A percentile compares a stretch with the other conserved stretches of the same genome.
phyloP scores from a whole-genome alignment of 352 stramenopile species.

The Pythium guiyangense region DNA sequence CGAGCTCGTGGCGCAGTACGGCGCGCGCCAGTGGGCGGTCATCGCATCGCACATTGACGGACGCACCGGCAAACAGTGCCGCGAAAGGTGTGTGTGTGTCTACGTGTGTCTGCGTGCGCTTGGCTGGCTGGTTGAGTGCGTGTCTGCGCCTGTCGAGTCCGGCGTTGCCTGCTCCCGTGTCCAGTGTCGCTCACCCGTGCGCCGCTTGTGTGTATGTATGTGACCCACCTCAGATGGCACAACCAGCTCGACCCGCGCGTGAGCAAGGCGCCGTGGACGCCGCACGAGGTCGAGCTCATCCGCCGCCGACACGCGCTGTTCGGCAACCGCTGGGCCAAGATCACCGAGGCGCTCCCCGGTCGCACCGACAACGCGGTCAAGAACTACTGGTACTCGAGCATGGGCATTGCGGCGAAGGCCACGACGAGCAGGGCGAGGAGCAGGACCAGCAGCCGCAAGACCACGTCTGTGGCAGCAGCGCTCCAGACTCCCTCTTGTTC shows the following conservation, averaged over 20 bases:
- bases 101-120: too few relatives aligned
- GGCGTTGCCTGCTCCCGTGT: too few relatives aligned
- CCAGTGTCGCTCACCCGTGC: not conserved
- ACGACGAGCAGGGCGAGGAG: too few relatives aligned
- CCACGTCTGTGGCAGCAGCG: too few relatives aligned
- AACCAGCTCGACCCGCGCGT: slow-evolving; percentile 38
- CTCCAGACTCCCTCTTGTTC: too few relatives aligned
- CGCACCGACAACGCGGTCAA: slow-evolving; percentile 53
- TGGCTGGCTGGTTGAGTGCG: too few relatives aligned
- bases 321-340: slow-evolving; percentile 46
- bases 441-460: too few relatives aligned
- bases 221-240: slow-evolving; percentile 12
- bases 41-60: slow-evolving; percentile 52
- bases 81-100: slow-evolving; percentile 29
- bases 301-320: slow-evolving; percentile 22
- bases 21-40: slow-evolving; percentile 44
- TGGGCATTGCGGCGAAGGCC: not conserved
- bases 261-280: slow-evolving; percentile 28
- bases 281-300: slow-evolving; percentile 30
- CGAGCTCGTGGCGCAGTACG: slow-evolving; percentile 33
- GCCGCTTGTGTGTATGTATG: not conserved
- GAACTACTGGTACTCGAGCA: slow-evolving; percentile 39
- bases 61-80: slow-evolving; percentile 68
- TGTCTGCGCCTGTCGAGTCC: too few relatives aligned
- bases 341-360: slow-evolving; percentile 35